A percentile compares a stretch with the other conserved stretches of the same genome.
Conservation (phyloP, 495 filamentous ascomycete genomes). For the Clavariopsis aquatica region DNA sequence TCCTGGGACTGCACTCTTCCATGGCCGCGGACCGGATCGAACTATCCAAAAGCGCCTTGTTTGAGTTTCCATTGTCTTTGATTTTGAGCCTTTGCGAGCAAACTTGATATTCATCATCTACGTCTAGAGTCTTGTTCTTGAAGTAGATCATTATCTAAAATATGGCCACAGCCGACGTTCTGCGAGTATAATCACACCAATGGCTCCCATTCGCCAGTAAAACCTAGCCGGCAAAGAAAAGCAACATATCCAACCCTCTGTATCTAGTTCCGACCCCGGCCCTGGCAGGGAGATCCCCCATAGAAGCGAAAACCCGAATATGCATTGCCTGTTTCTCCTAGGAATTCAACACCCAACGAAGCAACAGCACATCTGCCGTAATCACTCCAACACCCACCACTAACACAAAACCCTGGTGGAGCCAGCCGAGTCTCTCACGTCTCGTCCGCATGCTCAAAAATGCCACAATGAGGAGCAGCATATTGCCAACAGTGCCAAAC, state of each 20-base stretch:
- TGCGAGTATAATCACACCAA: background rate
- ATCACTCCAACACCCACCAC: constrained; percentile 40
- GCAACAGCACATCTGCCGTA: constrained; percentile 19
- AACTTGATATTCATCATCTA: too few species aligned
- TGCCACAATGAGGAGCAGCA: constrained; percentile 22
- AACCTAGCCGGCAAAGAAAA: background rate
- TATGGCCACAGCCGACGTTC: too few species aligned
- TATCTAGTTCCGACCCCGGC: too few species aligned
- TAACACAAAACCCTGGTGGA: constrained; percentile 35
- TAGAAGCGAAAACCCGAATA: background rate
- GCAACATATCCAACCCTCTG: background rate
- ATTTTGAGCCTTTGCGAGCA: too few species aligned
- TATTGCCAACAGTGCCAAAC: constrained; percentile 30
- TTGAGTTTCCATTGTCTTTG: too few species aligned
- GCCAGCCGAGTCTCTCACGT: constrained; percentile 26
- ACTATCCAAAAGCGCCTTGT: too few species aligned
- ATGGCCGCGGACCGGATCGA: too few species aligned
- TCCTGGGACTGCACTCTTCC: too few species aligned
- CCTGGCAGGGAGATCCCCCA: background rate
- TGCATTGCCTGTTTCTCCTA: background rate
- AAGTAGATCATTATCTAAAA: too few species aligned
- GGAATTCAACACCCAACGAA: constrained; percentile 24
- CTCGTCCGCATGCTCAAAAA: constrained; percentile 30
- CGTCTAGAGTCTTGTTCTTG: too few species aligned
- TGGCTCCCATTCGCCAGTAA: background rate